These are phyloP conservation scores for Solanum sejunctum DNA, from an alignment of 257 asterid genomes.

Conservation along the genomic window DNA sequence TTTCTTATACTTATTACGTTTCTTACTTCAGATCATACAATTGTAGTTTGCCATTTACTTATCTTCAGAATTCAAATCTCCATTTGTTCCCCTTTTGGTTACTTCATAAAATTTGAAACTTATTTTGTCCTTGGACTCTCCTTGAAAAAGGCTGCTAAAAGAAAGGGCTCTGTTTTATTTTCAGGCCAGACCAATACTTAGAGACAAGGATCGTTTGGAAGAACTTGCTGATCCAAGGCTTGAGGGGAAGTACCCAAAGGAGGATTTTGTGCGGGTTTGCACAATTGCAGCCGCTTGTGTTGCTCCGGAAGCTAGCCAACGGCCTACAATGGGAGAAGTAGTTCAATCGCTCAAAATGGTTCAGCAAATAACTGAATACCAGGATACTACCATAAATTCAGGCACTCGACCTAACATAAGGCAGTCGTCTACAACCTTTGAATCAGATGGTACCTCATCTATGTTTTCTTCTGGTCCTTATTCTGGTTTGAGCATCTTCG, in stretches of 20 bases:
- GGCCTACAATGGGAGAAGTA: constrained; percentile 98
- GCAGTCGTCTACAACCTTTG: constrained; percentile 85
- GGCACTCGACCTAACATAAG: constrained; percentile 54
- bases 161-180: constrained; percentile 1
- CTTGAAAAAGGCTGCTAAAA: not conserved
- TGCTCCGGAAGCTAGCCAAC: constrained; percentile 76
- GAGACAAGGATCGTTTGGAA: constrained; percentile 80
- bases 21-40: not conserved
- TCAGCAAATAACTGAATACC: constrained; percentile 61
- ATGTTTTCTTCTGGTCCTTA: constrained; percentile 90
- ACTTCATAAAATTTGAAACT: not conserved
- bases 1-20: not conserved
- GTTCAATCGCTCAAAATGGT: constrained; percentile 98
- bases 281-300: constrained; percentile 98
- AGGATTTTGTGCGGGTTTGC: constrained; percentile 80
- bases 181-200: constrained; percentile 84
- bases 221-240: constrained; percentile 84
- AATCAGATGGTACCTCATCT: constrained; percentile 84
- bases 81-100: not conserved
- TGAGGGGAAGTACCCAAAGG: constrained; percentile 66
- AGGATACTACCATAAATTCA: constrained; percentile 35
- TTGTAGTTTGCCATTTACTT: not conserved
- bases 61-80: not conserved
- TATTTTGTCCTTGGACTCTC: not conserved
- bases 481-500: constrained; percentile 68